phyloP scores from a whole-genome alignment of 2,329 filamentous ascomycete genomes.

The Ophiostoma pallidulum region DNA sequence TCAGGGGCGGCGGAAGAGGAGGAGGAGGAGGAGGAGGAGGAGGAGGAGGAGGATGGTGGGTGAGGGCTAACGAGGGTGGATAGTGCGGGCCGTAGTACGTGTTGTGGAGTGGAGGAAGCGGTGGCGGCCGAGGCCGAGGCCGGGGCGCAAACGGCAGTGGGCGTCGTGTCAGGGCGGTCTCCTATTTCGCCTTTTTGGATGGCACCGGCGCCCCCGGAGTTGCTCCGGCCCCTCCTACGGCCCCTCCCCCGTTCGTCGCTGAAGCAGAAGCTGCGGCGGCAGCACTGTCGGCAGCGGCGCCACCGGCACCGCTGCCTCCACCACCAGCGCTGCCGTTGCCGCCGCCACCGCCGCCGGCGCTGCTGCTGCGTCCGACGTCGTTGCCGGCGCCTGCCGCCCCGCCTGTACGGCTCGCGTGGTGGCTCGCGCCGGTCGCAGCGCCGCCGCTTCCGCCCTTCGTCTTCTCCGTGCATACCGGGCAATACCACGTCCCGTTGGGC shows the following conservation, averaged over 20 bases:
- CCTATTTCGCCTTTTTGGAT: constrained; percentile 14
- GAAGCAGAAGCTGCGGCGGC: no score
- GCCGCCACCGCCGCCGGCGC: no score
- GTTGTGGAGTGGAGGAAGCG: no score
- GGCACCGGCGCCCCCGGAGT: neutral
- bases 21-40: no score
- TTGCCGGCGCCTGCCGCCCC: neutral
- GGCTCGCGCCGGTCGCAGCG: neutral
- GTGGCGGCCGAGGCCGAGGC: no score
- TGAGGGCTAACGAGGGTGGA: no score
- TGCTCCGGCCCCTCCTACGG: neutral
- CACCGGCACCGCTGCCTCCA: neutral
- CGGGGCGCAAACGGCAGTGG: no score
- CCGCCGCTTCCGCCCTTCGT: constrained; percentile 31
- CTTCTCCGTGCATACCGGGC: constrained; percentile 50
- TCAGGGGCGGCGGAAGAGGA: no score
- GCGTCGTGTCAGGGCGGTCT: neutral
- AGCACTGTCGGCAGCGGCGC: no score
- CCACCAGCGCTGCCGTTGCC: neutral
- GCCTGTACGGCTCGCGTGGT: neutral
- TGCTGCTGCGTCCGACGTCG: neutral
- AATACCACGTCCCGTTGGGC: constrained; percentile 59
- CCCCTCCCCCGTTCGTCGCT: no score
- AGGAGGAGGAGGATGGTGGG: no score
- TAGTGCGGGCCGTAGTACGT: no score